Conservation (phyloP, 1,284 basidiomycete species). For the Quambalaria eucalypti region DNA sequence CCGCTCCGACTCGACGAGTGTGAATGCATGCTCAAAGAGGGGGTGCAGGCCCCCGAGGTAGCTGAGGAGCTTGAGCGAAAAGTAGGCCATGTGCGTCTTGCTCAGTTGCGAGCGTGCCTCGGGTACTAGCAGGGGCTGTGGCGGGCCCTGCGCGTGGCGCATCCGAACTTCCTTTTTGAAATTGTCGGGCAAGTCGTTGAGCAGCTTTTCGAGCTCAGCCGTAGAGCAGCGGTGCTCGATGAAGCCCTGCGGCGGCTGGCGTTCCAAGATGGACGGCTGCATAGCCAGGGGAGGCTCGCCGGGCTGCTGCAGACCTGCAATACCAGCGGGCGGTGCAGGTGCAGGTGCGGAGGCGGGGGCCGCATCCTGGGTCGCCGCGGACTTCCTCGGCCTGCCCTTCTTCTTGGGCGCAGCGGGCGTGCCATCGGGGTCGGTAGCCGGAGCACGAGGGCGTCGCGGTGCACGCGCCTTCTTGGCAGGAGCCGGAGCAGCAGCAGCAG, state of each 20-base stretch:
- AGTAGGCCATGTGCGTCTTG: slow-evolving; percentile 1
- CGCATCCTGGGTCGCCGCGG: no score
- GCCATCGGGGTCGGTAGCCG: no score
- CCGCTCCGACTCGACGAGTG: background rate
- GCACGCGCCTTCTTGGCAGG: no score
- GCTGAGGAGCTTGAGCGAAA: background rate
- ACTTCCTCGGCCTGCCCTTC: no score
- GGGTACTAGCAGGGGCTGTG: background rate
- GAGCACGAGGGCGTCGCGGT: no score
- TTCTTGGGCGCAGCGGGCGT: no score
- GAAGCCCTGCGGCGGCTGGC: background rate
- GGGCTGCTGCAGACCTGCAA: background rate
- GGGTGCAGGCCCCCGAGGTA: background rate
- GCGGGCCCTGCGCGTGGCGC: background rate
- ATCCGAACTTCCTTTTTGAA: background rate
- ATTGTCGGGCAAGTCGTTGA: background rate
- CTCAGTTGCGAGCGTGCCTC: background rate
- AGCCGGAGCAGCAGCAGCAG: no score
- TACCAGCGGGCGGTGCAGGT: background rate
- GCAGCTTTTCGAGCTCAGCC: background rate
- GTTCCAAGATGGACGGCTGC: background rate
- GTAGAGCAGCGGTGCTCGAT: background rate
- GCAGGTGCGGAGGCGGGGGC: background rate
- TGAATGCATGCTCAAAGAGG: background rate
- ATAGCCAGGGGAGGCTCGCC: background rate